These are phyloP conservation scores for Coemansia sp. DNA, from an alignment of 192 early-diverging fungal species.

Conservation along the genomic window DNA sequence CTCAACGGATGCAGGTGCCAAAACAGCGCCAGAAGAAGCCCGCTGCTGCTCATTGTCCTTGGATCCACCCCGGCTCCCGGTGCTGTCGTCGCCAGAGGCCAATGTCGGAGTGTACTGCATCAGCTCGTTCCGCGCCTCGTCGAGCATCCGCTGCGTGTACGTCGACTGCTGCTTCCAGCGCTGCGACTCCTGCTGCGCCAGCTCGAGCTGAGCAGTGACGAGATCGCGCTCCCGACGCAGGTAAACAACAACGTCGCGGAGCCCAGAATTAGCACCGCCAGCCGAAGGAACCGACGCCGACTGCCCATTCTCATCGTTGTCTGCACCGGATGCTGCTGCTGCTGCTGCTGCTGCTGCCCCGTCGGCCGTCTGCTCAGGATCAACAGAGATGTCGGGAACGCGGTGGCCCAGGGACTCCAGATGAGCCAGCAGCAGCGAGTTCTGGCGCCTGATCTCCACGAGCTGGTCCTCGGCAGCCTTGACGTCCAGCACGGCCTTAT, in stretches of 20 bases:
- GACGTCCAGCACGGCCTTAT: conserved; percentile 20
- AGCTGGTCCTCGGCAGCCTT: conserved; percentile 56
- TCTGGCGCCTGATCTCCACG: conserved; percentile 64
- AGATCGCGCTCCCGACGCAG: conserved; percentile 76
- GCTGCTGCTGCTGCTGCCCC: no score
- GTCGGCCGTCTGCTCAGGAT: conserved; percentile 34
- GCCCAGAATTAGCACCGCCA: conserved; percentile 13
- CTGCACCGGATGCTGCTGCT: neutral
- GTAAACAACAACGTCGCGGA: conserved; percentile 66
- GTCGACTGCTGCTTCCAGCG: conserved; percentile 65
- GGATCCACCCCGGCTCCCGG: neutral
- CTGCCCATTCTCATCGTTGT: neutral
- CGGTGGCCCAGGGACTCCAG: conserved; percentile 63
- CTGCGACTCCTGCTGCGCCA: conserved; percentile 66
- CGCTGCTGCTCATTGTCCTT: neutral
- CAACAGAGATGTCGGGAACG: conserved; percentile 31
- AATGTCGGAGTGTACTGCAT: conserved; percentile 28
- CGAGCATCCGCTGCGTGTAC: conserved; percentile 65
- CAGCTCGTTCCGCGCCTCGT: conserved; percentile 65
- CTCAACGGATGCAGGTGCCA: conserved; percentile 40
- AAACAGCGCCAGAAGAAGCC: neutral
- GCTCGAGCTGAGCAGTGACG: conserved; percentile 63
- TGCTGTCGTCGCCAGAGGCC: neutral
- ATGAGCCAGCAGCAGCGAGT: conserved; percentile 70
- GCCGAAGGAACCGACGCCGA: conserved; percentile 2